A percentile compares a stretch with the other conserved stretches of the same genome.
Conservation (phyloP, 2,329 filamentous ascomycete genomes). For the Elsinoe necatrix region DNA sequence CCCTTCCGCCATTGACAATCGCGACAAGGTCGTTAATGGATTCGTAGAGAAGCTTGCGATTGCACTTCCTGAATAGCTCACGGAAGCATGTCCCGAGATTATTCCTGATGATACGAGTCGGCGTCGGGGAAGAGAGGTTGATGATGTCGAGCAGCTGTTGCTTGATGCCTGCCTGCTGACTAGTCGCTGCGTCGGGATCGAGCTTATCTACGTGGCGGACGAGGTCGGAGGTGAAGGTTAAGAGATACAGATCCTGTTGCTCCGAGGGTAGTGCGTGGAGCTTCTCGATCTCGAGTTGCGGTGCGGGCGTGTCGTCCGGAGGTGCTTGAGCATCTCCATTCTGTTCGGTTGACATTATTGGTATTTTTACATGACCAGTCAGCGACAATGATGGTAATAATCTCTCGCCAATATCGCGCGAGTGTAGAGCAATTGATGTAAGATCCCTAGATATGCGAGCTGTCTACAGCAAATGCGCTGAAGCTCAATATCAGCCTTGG, state of each 20-base stretch:
- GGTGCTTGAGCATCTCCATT: constrained; percentile 13
- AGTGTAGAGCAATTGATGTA: background rate
- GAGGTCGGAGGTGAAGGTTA: constrained; percentile 78
- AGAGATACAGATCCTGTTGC: constrained; percentile 89
- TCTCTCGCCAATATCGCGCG: background rate
- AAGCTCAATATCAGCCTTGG: constrained; percentile 11
- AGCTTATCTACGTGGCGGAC: constrained; percentile 70
- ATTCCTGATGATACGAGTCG: constrained; percentile 81
- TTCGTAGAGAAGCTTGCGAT: constrained; percentile 87
- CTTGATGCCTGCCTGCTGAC: constrained; percentile 86
- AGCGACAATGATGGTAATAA: background rate
- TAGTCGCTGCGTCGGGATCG: constrained; percentile 68
- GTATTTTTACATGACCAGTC: background rate
- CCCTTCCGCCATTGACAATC: constrained; percentile 68
- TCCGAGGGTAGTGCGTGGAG: constrained; percentile 82
- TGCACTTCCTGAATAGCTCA: constrained; percentile 73
- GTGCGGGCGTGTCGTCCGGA: constrained; percentile 22
- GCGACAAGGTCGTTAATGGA: constrained; percentile 79
- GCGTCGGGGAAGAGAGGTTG: constrained; percentile 68
- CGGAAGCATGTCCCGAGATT: constrained; percentile 79
- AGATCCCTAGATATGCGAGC: background rate
- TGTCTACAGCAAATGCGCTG: background rate
- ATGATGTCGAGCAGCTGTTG: constrained; percentile 92
- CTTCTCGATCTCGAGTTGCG: constrained; percentile 76
- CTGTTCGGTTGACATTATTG: constrained; percentile 9